Percentiles rank a stretch among this genome's conserved stretches.
Evolutionary conservation across 331 rosid genomes (phyloP).

Genomic region (Acacia concinna): DNA sequence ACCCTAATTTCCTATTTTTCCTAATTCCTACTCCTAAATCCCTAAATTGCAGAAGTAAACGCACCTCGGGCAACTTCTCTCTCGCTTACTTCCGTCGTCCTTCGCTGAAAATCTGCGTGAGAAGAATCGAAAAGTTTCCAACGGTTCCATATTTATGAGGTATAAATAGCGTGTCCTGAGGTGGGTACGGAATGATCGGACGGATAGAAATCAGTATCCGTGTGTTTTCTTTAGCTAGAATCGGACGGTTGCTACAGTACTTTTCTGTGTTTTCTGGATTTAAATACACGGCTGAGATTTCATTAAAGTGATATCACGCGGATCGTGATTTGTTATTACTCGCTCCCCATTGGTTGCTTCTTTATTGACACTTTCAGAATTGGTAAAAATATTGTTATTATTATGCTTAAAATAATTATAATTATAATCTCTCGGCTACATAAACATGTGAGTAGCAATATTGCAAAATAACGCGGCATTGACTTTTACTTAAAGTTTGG

Average conservation of each 20-base stretch:
- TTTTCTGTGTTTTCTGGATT: constrained; percentile 61
- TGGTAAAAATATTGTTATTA: neutral
- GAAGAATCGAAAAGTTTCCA: neutral
- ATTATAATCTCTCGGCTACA: neutral
- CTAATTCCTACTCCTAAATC: neutral
- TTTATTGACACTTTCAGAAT: neutral
- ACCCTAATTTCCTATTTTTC: too few species aligned
- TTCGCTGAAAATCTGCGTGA: neutral
- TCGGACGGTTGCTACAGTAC: constrained; percentile 41
- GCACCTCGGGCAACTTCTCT: neutral
- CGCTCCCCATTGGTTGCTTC: constrained; percentile 41
- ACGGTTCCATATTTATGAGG: neutral
- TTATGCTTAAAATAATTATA: too few species aligned
- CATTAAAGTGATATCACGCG: constrained; percentile 28
- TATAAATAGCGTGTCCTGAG: constrained; percentile 43
- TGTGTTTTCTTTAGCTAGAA: constrained; percentile 59
- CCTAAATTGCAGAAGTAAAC: neutral
- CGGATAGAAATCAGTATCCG: constrained; percentile 55
- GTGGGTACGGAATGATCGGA: constrained; percentile 33
- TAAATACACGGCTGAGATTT: constrained; percentile 45
- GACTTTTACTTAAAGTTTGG: neutral
- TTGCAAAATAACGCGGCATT: neutral
- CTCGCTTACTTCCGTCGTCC: neutral
- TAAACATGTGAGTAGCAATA: neutral
- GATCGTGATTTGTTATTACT: constrained; percentile 39